Evolutionary conservation across 1,284 basidiomycete species (phyloP).

Genomic region (Puccinia polysora): DNA sequence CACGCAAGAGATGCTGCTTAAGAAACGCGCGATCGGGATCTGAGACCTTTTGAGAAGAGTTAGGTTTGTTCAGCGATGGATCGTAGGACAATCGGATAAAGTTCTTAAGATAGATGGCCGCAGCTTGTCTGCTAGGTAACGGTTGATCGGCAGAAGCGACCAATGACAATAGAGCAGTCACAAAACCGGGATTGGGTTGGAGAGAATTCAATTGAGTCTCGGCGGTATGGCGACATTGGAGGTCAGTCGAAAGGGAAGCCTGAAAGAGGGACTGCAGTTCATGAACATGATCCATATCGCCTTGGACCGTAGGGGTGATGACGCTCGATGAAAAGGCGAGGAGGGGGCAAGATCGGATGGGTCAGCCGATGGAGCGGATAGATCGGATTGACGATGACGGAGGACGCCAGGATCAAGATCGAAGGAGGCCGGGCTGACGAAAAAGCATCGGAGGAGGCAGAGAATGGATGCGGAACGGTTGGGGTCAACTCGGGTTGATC

Average conservation of each 20-base stretch:
- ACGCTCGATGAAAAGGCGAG: background rate
- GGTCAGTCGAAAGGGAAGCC: slow-evolving; percentile 18
- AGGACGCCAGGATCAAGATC: too few species aligned
- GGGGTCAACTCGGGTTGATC: too few species aligned
- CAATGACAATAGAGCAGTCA: background rate
- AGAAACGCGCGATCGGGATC: slow-evolving; percentile 19
- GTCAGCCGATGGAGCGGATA: too few species aligned
- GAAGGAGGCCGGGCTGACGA: too few species aligned
- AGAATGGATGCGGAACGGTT: too few species aligned
- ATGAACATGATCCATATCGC: background rate
- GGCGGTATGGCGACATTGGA: background rate
- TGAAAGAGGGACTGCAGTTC: slow-evolving; percentile 17
- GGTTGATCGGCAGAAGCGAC: background rate
- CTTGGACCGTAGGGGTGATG: background rate
- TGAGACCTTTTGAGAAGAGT: background rate
- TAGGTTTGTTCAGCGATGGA: background rate
- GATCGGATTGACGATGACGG: too few species aligned
- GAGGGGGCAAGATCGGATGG: too few species aligned
- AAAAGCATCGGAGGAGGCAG: too few species aligned
- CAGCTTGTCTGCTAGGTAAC: slow-evolving; percentile 15
- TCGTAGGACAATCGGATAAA: background rate
- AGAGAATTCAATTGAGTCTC: slow-evolving; percentile 4
- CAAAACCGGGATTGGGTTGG: slow-evolving; percentile 10
- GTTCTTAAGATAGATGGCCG: slow-evolving; percentile 37
- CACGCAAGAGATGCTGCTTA: slow-evolving; percentile 14